phyloP scores from a whole-genome alignment of 2,329 filamentous ascomycete species.

The Cordyceps tenuipes region DNA sequence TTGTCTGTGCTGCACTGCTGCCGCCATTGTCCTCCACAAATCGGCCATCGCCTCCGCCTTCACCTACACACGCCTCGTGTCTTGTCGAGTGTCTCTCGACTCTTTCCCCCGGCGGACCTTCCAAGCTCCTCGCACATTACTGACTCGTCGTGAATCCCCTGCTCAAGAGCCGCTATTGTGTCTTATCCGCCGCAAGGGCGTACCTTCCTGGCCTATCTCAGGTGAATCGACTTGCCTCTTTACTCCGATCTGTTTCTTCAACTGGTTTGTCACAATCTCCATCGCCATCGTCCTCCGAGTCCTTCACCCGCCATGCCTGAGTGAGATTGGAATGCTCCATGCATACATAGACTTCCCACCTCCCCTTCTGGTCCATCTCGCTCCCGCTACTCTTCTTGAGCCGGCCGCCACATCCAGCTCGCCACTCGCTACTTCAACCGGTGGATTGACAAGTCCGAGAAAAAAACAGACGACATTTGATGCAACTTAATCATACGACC shows the following conservation, averaged over 20 bases:
- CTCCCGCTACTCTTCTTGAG: conserved; percentile 23
- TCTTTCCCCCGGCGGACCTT: neutral
- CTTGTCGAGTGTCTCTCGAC: neutral
- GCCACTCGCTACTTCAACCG: neutral
- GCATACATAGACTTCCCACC: conserved; percentile 11
- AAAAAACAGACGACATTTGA: conserved; percentile 16
- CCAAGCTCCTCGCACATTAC: neutral
- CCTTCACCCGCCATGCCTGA: conserved; percentile 10
- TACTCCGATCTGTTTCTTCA: neutral
- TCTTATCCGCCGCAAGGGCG: neutral
- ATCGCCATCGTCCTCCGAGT: neutral
- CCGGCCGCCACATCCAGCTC: conserved; percentile 33
- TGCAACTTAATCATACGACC: conserved; percentile 19
- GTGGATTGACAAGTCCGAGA: neutral
- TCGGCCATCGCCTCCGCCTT: neutral
- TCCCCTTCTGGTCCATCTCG: conserved; percentile 13
- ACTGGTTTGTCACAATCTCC: neutral
- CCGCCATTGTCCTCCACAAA: neutral
- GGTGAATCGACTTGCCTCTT: neutral
- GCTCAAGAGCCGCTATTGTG: neutral
- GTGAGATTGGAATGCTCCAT: conserved; percentile 14
- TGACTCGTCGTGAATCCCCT: neutral
- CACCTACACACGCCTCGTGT: neutral
- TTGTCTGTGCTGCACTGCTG: neutral
- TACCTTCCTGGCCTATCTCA: neutral